Evolutionary conservation across 495 filamentous ascomycete species (phyloP).

Genomic region (Cercophora newfieldiana): DNA sequence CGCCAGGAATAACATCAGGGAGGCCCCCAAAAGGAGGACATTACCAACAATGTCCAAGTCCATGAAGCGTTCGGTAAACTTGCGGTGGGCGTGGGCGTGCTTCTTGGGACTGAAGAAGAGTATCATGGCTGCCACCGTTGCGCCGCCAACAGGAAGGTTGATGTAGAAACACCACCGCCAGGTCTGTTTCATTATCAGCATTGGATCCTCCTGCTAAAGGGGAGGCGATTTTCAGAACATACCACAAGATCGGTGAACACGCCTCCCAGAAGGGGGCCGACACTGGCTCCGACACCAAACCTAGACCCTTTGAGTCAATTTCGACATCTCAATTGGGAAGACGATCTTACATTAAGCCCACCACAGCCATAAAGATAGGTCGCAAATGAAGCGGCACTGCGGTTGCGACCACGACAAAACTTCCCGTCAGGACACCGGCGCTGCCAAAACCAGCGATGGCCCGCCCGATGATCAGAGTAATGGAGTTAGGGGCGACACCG

Average conservation of each 20-base stretch:
- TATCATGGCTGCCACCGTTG: constrained; percentile 43
- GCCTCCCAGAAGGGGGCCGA: constrained; percentile 49
- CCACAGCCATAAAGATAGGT: constrained; percentile 43
- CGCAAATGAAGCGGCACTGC: constrained; percentile 48
- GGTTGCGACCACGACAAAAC: constrained; percentile 51
- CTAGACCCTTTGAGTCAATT: constrained; percentile 39
- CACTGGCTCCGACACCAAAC: constrained; percentile 46
- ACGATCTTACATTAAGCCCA: constrained; percentile 30
- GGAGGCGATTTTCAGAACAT: not conserved
- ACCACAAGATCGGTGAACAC: constrained; percentile 51
- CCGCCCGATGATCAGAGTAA: constrained; percentile 57
- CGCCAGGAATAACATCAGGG: constrained; percentile 49
- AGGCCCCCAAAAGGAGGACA: constrained; percentile 44
- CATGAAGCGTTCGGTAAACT: constrained; percentile 32
- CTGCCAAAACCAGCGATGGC: constrained; percentile 58
- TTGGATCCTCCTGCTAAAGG: not conserved
- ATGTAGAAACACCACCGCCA: constrained; percentile 60
- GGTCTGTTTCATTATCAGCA: constrained; percentile 14
- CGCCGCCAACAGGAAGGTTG: constrained; percentile 49
- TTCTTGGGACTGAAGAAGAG: constrained; percentile 35
- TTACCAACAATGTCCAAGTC: constrained; percentile 50
- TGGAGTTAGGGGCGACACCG: constrained; percentile 52
- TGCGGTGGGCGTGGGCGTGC: constrained; percentile 26
- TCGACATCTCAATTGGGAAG: constrained; percentile 34
- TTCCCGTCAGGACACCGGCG: constrained; percentile 42